Evolutionary conservation across 2,329 filamentous ascomycete species (phyloP).

Genomic region (Fusarium succisae): DNA sequence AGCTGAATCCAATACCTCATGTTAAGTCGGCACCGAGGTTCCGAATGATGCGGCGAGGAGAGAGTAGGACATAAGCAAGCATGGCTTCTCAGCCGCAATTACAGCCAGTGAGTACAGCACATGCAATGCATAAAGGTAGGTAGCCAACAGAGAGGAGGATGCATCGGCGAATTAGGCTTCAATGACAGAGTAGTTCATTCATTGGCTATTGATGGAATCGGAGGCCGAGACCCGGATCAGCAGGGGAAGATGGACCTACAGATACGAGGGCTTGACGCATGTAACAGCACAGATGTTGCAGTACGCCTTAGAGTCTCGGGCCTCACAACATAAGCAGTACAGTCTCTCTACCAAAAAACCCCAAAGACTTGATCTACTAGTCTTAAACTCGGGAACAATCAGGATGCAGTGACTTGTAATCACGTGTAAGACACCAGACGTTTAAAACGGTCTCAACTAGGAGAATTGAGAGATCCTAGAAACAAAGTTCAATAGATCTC

Average conservation of each 20-base stretch:
- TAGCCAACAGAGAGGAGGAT: background rate
- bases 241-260: background rate
- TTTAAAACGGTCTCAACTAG: background rate
- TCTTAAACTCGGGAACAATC: background rate
- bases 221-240: background rate
- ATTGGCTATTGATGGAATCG: background rate
- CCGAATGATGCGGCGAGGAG: background rate
- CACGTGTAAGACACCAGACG: background rate
- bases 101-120: background rate
- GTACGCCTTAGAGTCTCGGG: background rate
- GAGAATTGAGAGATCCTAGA: background rate
- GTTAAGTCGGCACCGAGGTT: background rate
- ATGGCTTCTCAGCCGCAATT: background rate
- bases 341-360: background rate
- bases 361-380: background rate
- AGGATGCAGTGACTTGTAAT: background rate
- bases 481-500: background rate
- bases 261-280: background rate
- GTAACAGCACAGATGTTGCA: background rate
- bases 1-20: background rate
- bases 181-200: background rate
- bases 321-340: background rate
- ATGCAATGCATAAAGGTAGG: background rate
- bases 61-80: background rate
- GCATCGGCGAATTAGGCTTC: background rate